These are phyloP conservation scores for Kodamaea sagamina DNA, from an alignment of 805 yeast genomes.

Conservation along the genomic window DNA sequence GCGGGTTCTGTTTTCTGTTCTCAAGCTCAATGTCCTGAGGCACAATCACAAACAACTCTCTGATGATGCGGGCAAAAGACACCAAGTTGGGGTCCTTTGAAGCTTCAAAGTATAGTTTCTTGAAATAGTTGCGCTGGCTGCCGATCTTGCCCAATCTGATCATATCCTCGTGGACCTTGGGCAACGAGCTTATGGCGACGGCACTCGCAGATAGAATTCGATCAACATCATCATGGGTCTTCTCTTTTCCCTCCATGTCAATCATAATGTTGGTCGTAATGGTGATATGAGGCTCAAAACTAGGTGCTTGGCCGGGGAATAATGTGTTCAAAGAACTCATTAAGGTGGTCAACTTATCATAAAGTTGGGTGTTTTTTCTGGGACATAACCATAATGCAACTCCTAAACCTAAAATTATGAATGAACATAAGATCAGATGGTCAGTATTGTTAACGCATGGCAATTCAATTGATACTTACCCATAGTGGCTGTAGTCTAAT, in stretches of 20 bases:
- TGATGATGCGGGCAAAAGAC: conserved; percentile 54
- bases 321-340: conserved; percentile 67
- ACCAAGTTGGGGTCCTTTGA: conserved; percentile 47
- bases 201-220: conserved; percentile 57
- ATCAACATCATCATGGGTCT: conserved; percentile 57
- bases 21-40: conserved; percentile 43
- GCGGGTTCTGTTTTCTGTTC: conserved; percentile 38
- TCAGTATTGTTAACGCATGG: not conserved
- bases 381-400: conserved; percentile 82
- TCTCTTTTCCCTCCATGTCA: conserved; percentile 32
- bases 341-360: conserved; percentile 58
- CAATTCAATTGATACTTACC: conserved; percentile 1
- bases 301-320: conserved; percentile 67
- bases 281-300: conserved; percentile 76
- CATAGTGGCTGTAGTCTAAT: not conserved
- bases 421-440: conserved; percentile 2
- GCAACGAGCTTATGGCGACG: conserved; percentile 52
- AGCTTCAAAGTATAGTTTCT: conserved; percentile 55
- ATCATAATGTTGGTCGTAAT: conserved; percentile 62
- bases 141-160: conserved; percentile 45
- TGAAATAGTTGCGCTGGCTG: conserved; percentile 52
- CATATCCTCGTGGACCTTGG: conserved; percentile 41
- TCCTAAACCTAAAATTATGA: conserved; percentile 23
- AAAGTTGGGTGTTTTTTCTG: conserved; percentile 49
- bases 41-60: conserved; percentile 56